Percentiles rank a stretch among this genome's conserved stretches.
phyloP scores from a whole-genome alignment of 23 red algal genomes.

The Gracilaria gracilis region DNA sequence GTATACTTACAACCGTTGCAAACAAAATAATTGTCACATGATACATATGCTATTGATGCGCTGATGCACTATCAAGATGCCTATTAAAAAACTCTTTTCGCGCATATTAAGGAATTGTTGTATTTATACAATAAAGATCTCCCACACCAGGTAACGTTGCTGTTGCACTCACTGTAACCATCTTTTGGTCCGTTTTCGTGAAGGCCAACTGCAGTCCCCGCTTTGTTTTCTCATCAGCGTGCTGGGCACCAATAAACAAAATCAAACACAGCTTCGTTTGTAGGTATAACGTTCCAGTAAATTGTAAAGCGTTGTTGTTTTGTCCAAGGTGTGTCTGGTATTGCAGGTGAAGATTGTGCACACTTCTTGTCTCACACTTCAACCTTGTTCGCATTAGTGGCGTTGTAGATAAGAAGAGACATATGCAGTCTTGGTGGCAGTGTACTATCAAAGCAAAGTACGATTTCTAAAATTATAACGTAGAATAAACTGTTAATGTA shows the following conservation, averaged over 20 bases:
- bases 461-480: too few species aligned
- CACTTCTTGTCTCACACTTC: neutral
- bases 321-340: slow-evolving; percentile 17
- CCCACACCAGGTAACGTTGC: slow-evolving; percentile 80
- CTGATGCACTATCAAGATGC: neutral
- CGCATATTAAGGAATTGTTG: neutral
- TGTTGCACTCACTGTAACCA: slow-evolving; percentile 53
- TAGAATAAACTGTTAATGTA: too few species aligned
- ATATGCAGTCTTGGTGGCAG: too few species aligned
- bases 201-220: slow-evolving; percentile 39
- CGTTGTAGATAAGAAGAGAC: too few species aligned
- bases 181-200: slow-evolving; percentile 18
- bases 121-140: slow-evolving; percentile 77
- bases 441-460: too few species aligned
- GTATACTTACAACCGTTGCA: too few species aligned
- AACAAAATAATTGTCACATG: neutral
- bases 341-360: neutral
- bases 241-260: slow-evolving; percentile 48
- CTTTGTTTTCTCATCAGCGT: slow-evolving; percentile 34
- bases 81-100: too few species aligned
- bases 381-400: neutral
- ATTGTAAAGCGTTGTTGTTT: slow-evolving; percentile 63
- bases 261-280: slow-evolving; percentile 67
- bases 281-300: slow-evolving; percentile 67
- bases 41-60: neutral